Evolutionary conservation across 2,329 filamentous ascomycete genomes (phyloP), one percentile per base, ranked within the genome.

Genomic region (Calonectria fujianensis): DNA sequence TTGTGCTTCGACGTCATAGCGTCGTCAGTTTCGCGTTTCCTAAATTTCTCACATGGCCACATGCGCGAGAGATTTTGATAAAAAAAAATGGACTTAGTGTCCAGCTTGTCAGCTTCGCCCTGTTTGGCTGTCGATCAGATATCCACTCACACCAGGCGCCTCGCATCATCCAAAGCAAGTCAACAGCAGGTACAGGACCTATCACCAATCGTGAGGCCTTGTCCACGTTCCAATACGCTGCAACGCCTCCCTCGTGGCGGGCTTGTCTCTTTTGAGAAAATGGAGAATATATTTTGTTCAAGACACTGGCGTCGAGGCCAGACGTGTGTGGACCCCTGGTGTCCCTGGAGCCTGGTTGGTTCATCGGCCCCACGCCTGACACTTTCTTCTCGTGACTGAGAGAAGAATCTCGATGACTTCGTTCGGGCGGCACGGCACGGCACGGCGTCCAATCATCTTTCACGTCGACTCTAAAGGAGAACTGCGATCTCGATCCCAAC

Each of bases 361-460:
- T 20, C 27, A 45, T 57, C 13, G 39, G 51, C 51, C 51, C 66
- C 65, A 68, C 65, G 65, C 31, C 64, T 14, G 31, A 48, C 27
- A 11, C 11, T 27, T 52, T 14, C 61, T 48, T 18, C 24, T 52
- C 31, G 8, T n/a, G 20, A 18, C 16, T n/a, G 24, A 59, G 51
- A 59, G 50, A 69, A n/a, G 54, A 69, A 29, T 35, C 51, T 69
- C 27, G 11, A 59, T 48, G 66, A 32, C 27, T 59, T 35, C 52
- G 51, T 31, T 59, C 27, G 32, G 18, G 54, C 66, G 66, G 66
- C 50, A 69, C 66, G 66, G 66, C 50, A 69, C 66, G 66, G 66
- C 37, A 24, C 66, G 51, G 50, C n/a, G 35, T 51, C 50, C 50
- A 39, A 69, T 69, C 51, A 16, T 24, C 10, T 67, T 39, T 52